phyloP scores from a whole-genome alignment of 768 basidiomycete genomes.

The Auricularia sp. region DNA sequence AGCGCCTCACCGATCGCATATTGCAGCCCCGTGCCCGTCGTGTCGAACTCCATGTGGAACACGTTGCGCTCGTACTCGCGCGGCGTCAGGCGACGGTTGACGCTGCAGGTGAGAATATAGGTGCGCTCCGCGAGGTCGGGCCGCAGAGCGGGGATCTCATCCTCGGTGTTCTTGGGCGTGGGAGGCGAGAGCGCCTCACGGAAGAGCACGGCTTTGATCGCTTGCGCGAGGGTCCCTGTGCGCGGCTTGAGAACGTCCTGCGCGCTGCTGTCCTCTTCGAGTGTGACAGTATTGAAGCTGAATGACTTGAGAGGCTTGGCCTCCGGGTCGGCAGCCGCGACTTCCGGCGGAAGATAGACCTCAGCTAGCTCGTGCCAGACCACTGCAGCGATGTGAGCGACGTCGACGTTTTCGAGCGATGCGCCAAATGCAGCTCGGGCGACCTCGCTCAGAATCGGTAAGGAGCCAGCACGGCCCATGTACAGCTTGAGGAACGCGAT shows the following conservation, averaged over 20 bases:
- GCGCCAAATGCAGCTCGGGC: slow-evolving; percentile 38
- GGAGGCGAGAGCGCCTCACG: slow-evolving; percentile 62
- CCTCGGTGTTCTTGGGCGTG: slow-evolving; percentile 26
- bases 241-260: slow-evolving; percentile 36
- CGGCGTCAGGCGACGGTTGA: slow-evolving; percentile 91
- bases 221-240: slow-evolving; percentile 60
- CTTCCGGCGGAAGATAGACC: slow-evolving; percentile 54
- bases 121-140: slow-evolving; percentile 86
- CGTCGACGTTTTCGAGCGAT: slow-evolving; percentile 33
- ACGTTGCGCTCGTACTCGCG: slow-evolving; percentile 96
- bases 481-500: slow-evolving; percentile 81
- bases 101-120: slow-evolving; percentile 85
- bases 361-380: slow-evolving; percentile 28
- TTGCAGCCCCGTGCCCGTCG: slow-evolving; percentile 81
- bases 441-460: slow-evolving; percentile 41
- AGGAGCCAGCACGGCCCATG: slow-evolving; percentile 51
- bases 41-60: slow-evolving; percentile 96
- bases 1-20: slow-evolving; percentile 96
- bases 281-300: slow-evolving; percentile 64
- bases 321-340: slow-evolving; percentile 25
- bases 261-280: slow-evolving; percentile 40
- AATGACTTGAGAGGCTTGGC: slow-evolving; percentile 40
- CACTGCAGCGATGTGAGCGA: slow-evolving; percentile 21
- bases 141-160: slow-evolving; percentile 58
- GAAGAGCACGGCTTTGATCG: slow-evolving; percentile 84